These are phyloP conservation scores for Talaromyces sp. DNA, from an alignment of 2,329 filamentous ascomycete species.

Conservation along the genomic window DNA sequence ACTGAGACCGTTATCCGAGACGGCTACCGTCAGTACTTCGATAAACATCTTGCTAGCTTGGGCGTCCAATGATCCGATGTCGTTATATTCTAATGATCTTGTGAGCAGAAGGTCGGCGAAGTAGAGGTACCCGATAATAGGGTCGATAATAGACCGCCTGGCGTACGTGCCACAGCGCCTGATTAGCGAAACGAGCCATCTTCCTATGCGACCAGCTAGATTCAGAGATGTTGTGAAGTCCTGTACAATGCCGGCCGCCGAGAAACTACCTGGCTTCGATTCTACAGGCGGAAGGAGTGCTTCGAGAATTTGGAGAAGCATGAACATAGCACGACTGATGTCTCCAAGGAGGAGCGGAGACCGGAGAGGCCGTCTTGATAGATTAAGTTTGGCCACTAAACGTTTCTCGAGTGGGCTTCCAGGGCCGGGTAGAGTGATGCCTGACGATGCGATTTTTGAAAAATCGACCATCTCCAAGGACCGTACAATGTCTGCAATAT, in stretches of 20 bases:
- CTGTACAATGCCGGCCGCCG: constrained; percentile 28
- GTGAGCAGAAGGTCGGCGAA: constrained; percentile 25
- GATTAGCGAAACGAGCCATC: constrained; percentile 28
- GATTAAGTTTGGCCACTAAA: constrained; percentile 29
- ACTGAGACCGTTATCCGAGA: constrained; percentile 25
- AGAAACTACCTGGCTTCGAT: constrained; percentile 20
- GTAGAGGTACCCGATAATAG: constrained; percentile 29
- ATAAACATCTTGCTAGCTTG: constrained; percentile 29
- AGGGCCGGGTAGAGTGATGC: constrained; percentile 27
- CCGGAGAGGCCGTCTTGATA: constrained; percentile 30
- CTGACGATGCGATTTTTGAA: constrained; percentile 15
- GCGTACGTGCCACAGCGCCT: constrained; percentile 15
- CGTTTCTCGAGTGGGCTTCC: constrained; percentile 28
- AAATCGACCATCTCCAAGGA: constrained; percentile 38
- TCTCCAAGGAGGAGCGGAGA: constrained; percentile 27
- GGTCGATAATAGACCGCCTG: constrained; percentile 21
- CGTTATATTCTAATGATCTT: constrained; percentile 22
- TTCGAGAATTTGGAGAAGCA: constrained; percentile 31
- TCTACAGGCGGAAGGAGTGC: constrained; percentile 25
- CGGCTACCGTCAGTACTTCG: constrained; percentile 31
- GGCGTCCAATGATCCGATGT: constrained; percentile 24
- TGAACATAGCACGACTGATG: constrained; percentile 26
- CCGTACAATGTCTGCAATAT: constrained; percentile 43
- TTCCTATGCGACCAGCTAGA: constrained; percentile 34
- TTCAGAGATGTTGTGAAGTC: constrained; percentile 35